Evolutionary conservation across 2,329 filamentous ascomycete species (phyloP), one percentile per base, ranked within the genome.

Genomic region (Trichoderma aggressivum): DNA sequence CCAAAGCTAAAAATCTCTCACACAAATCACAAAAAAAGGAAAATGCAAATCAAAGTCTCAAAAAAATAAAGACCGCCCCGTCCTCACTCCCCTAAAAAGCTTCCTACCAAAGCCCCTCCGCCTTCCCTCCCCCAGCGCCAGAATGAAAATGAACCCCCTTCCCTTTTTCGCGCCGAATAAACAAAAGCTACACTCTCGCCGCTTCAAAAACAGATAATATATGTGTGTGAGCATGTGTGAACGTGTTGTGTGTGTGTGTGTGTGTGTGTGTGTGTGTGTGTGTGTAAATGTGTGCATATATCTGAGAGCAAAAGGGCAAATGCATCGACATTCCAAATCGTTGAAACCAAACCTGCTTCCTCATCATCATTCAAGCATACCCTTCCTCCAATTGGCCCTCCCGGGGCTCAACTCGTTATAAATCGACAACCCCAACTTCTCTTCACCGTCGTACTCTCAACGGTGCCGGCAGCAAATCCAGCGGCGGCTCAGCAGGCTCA

Each of bases 401-500:
- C 26, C 21, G 36, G 36, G 14, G 28, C 24, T 59, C 5, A 4
- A 1, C 18, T 11, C 5, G 10, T 28, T 10, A 66, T 28, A 34
- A 7, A 60, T 21, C 5, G n/a, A 63, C 24, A 16, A 11, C 16
- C 26, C 26, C 26, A 8, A 16, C 7, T 43, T 28, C 8, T 59
- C 30, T 30, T 77, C 73, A 80, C 60, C 78, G 75, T 47, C 79
- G 75, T 34, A 81, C 71, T 24, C 76, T 77, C 28, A 82, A 74
- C 28, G 80, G 80, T 43, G 78, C 75, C 32, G 81, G 80, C 56
- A 78, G 76, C 70, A 83, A 72, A 36, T 78, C 76, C n/a, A 75
- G 74, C 10, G 78, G 77, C 61, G 79, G 74, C 30, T 82, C 81
- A 21, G 76, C 75, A 14, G 84, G 82, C 75, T 83, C 83, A 59